phyloP scores from a whole-genome alignment of 768 basidiomycete genomes.

The Phlebiopsis gigantea region DNA sequence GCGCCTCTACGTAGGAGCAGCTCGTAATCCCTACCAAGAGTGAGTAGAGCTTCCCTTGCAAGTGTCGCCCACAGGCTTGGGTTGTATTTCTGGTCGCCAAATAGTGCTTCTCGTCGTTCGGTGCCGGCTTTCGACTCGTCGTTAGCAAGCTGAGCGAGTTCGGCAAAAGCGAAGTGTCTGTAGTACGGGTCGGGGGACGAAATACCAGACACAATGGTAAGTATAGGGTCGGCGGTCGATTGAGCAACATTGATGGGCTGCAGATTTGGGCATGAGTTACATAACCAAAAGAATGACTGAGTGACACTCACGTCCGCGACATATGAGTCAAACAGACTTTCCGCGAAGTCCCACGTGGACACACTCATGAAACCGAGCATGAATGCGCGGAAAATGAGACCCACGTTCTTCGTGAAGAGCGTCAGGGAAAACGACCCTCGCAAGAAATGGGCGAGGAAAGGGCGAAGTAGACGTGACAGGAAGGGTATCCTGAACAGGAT shows the following conservation, averaged over 20 bases:
- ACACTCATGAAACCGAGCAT: constrained; percentile 43
- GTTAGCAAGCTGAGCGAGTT: constrained; percentile 49
- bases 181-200: constrained; percentile 47
- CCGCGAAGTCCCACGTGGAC: constrained; percentile 59
- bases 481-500: constrained; percentile 51
- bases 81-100: constrained; percentile 62
- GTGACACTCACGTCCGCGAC: constrained; percentile 48
- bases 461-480: constrained; percentile 44
- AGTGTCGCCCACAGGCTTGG: constrained; percentile 62
- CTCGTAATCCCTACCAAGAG: constrained; percentile 68
- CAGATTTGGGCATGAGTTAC: background rate
- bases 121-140: constrained; percentile 35
- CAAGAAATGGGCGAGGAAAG: constrained; percentile 61
- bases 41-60: constrained; percentile 50
- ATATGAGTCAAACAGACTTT: constrained; percentile 52
- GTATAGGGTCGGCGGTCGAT: constrained; percentile 44
- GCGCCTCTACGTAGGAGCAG: constrained; percentile 55
- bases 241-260: constrained; percentile 46
- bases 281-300: background rate
- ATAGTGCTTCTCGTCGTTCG: constrained; percentile 48
- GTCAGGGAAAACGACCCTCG: constrained; percentile 49
- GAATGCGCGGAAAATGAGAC: constrained; percentile 44
- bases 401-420: constrained; percentile 42
- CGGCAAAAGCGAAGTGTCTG: constrained; percentile 62
- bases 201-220: constrained; percentile 59